Evolutionary conservation across 2,329 filamentous ascomycete species (phyloP), one percentile per base, ranked within the genome.

Genomic region (Hypoxylon sp.): DNA sequence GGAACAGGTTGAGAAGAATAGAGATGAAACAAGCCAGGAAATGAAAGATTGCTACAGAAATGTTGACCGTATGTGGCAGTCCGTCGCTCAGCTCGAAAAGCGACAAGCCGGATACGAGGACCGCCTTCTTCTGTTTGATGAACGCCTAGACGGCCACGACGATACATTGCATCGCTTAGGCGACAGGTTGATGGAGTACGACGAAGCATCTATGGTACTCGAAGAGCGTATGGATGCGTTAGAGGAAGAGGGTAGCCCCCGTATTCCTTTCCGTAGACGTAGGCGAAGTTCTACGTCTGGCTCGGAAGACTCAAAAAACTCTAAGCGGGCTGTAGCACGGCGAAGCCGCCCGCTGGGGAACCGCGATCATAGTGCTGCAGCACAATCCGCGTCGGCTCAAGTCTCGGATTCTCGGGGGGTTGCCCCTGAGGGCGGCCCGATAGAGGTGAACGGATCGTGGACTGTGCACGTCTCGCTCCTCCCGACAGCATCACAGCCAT

Each of bases 391-490:
- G 5, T 52, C 64, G 21, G 27, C 59, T 19, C 50, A 76, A 58
- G 71, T 61, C 50, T 62, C 63, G 27, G 37, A 60, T 25, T 61
- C 78, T 67, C 71, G 56, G 51, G 57, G 70, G 16, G 64, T 45
- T 9, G 27, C 25, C 66, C 73, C 61, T 45, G 63, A 74, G 51
- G 58, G 67, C 25, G 65, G 75, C 68, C 66, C 68, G 45, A 74
- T 78, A 16, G 79, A 77, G 57, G 41, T 55, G 19, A 63, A 54
- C 23, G 71, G 64, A 8, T 71, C 72, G 4, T 89, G 87, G 87
- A 88, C 86, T 1, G 84, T 88, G 27, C 86, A 88, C 70, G 80
- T 89, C 34, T 88, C 87, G 2, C 80, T 89, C 11, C 79, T 89
- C 37, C 87, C 87, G 3, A 83, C 82, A 48, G 80, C 79, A 11